Evolutionary conservation across 805 yeast genomes (phyloP), one percentile per base, ranked within the genome.

Genomic region (Cyberlindnera maritima): DNA sequence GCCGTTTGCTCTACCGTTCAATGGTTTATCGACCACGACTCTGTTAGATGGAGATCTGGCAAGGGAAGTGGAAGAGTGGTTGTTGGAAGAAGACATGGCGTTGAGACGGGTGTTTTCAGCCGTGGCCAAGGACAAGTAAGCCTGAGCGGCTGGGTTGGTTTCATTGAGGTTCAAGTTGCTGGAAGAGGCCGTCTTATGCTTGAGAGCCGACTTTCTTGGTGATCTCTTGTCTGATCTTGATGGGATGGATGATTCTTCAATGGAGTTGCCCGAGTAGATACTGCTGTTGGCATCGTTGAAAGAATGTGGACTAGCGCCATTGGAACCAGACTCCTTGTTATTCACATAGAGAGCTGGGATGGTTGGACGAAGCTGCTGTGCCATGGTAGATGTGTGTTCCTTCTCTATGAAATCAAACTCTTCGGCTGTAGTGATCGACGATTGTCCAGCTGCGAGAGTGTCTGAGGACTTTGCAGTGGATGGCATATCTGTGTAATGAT

Each of bases 61-160:
- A 32, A 62, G 57, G 15, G 51, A 49, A 3, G 64, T 48, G 38
- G 47, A 44, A 14, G 50, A 41, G 25, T 34, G 52, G 19, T 39
- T 47, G 19, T 39, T 47, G 28, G 52, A 32, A 56, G 48, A 55
- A 50, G 81, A 73, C 59, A 80, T 61, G 49, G 92, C 85, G 64
- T 86, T 86, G 47, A 84, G 60, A 48, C 90, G 72, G 0, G 94
- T 86, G 62, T 86, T 86, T 59, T 85, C 90, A 1, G 91, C 91
- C 0, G 94, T 86, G 1, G 91, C 75, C 44, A 83, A 64, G 0
- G 88, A 81, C 37, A 84, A 59, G 56, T 84, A 84, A 0, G 87
- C 89, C 49, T 75, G 76, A 23, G 77, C 77, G 0, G 88, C 87
- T 2, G 85, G 66, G 49, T 42, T 62, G n/a, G 21, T 43, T 14